phyloP scores from a whole-genome alignment of 257 asterid genomes.

The Solanum raphanifolium region DNA sequence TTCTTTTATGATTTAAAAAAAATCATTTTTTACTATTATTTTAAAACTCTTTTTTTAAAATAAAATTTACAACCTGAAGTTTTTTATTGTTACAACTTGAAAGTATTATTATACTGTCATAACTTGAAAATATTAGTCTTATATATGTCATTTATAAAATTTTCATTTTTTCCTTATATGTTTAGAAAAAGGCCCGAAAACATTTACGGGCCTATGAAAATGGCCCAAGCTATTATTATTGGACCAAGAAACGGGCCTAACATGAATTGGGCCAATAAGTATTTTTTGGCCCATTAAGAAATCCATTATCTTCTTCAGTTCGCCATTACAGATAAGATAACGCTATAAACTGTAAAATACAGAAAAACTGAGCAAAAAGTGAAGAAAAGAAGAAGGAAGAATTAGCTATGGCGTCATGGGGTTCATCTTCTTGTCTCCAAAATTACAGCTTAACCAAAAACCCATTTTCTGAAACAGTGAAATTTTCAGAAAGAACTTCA shows the following conservation, averaged over 20 bases:
- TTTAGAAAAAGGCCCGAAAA: neutral
- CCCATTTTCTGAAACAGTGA: constrained; percentile 16
- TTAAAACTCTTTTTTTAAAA: too few species aligned
- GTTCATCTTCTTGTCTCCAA: constrained; percentile 59
- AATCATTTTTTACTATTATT: too few species aligned
- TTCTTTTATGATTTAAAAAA: too few species aligned
- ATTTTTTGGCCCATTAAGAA: neutral
- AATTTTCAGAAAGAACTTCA: constrained; percentile 20
- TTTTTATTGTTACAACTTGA: too few species aligned
- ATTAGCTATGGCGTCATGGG: constrained; percentile 57
- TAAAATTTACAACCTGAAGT: too few species aligned
- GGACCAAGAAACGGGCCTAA: neutral
- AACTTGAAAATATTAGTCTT: too few species aligned
- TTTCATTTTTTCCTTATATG: too few species aligned
- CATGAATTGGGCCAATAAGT: neutral
- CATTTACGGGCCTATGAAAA: neutral
- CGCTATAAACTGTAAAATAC: neutral
- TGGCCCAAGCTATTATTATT: neutral
- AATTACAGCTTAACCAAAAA: constrained; percentile 27
- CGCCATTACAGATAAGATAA: neutral
- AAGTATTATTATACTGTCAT: too few species aligned
- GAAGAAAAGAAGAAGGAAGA: neutral
- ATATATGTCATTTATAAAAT: too few species aligned
- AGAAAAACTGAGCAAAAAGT: neutral
- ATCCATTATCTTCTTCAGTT: neutral